phyloP scores from a whole-genome alignment of 495 filamentous ascomycete genomes.

The Tuber microsphaerosporum region DNA sequence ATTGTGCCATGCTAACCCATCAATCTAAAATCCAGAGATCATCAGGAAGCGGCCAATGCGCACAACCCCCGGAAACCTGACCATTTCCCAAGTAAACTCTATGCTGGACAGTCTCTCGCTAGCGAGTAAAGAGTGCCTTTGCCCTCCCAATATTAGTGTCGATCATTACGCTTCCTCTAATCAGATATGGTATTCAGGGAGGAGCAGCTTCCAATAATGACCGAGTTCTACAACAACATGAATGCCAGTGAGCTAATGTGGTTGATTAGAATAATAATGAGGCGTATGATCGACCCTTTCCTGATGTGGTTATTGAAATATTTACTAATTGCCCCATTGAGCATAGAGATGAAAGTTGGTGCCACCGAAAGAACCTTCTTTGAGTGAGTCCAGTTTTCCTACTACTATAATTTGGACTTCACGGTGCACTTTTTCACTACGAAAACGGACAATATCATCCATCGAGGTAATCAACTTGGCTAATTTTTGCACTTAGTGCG shows the following conservation, averaged over 20 bases:
- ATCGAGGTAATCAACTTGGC: conserved; percentile 9
- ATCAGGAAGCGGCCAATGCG: conserved; percentile 77
- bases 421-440: not conserved
- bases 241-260: conserved; percentile 89
- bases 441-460: not conserved
- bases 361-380: conserved; percentile 91
- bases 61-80: conserved; percentile 65
- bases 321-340: not conserved
- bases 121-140: conserved; percentile 57
- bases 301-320: not conserved
- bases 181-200: conserved; percentile 41
- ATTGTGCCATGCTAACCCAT: conserved; percentile 10
- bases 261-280: conserved; percentile 88
- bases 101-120: conserved; percentile 71
- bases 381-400: conserved; percentile 42
- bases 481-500: conserved; percentile 11
- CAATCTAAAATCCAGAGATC: conserved; percentile 51
- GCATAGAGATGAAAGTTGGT: conserved; percentile 84
- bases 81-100: conserved; percentile 81
- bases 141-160: not conserved
- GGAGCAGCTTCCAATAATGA: conserved; percentile 69
- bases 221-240: conserved; percentile 81
- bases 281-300: conserved; percentile 43
- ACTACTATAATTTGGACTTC: not conserved
- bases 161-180: conserved; percentile 13